A percentile compares a stretch with the other conserved stretches of the same genome.
Evolutionary conservation across 2,329 filamentous ascomycete genomes (phyloP).

Genomic region (Helotiales sp.): DNA sequence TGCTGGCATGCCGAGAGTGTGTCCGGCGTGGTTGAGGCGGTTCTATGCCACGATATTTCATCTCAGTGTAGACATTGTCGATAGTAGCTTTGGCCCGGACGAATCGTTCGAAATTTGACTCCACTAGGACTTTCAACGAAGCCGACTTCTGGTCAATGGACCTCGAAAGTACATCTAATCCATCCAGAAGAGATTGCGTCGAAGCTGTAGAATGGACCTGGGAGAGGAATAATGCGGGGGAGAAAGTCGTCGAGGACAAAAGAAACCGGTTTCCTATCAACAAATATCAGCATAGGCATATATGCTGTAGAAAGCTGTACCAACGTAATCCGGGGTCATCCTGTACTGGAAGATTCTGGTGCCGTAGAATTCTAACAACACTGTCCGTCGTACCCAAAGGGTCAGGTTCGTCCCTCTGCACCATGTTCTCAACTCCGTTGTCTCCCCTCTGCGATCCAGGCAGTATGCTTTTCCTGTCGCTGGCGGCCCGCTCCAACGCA

Average conservation of each 20-base stretch:
- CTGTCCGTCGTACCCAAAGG: constrained; percentile 87
- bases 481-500: constrained; percentile 77
- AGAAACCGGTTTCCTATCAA: constrained; percentile 85
- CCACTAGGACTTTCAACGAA: constrained; percentile 92
- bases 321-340: constrained; percentile 79
- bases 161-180: constrained; percentile 82
- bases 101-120: constrained; percentile 98
- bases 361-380: constrained; percentile 79
- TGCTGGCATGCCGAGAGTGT: constrained; percentile 44
- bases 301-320: constrained; percentile 43
- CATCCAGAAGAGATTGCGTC: constrained; percentile 78
- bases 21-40: constrained; percentile 49
- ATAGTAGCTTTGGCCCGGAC: constrained; percentile 97
- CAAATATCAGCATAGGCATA: constrained; percentile 28
- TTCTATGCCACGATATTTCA: constrained; percentile 75
- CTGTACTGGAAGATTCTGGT: constrained; percentile 79
- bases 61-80: constrained; percentile 98
- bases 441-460: constrained; percentile 71
- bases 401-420: constrained; percentile 91
- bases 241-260: constrained; percentile 94
- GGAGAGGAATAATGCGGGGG: constrained; percentile 87
- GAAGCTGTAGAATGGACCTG: constrained; percentile 88
- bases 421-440: constrained; percentile 74
- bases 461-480: constrained; percentile 66
- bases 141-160: constrained; percentile 99